Base-by-base conservation (phyloP, 2,329 filamentous ascomycete species). In the Aspergillus fijiensis region DNA sequence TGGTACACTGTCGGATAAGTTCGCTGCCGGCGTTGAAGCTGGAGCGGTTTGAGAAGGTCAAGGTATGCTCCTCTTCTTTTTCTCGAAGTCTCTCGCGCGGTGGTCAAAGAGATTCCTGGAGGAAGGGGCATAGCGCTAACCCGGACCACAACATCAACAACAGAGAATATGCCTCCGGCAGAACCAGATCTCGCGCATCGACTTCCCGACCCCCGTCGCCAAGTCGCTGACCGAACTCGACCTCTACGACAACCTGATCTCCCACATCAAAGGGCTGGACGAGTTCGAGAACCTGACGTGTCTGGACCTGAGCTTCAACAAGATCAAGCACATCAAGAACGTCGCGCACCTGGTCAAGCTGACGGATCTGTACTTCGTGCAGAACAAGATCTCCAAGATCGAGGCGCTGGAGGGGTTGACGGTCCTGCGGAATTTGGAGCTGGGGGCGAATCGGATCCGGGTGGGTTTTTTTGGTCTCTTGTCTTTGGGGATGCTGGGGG, bases 241-340 rank as follows among this genome's bases (percentile, higher is more conserved):
- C 70, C 84, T 99, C 61, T 99, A 99, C 80, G 95, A 99, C 79
- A 99, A 99, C 76, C 84, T 96, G 19, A 92, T 99, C 69, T 86
- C 87, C 11, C 92, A 96, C 76, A 87, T 97, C 76, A 88, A 88
- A 66, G 91, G 91, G 31, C 84, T 99, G 50, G 92, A 97, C 57
- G 82, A 86, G 50, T 85, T 97, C 59, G 86, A 83, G 12, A 83
- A 90, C 62, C 84, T 99, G 57, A 91, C 85, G 5, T 89, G 81
- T 59, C 85, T 99, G 57, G 95, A 99, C 74, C 83, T 99, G 55
- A 96, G 91, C 76, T 99, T 97, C 85, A 99, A 99, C 82, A 98
- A 98, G 81, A 94, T 99, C 80, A 97, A 96, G 76, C 93, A 97
- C 77, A 96, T 99, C 80, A 96, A 96, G 77, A 87, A 94, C 70